These are phyloP conservation scores for Aspergillus aculeatus DNA, from an alignment of 2,329 filamentous ascomycete genomes.

Conservation along the genomic window DNA sequence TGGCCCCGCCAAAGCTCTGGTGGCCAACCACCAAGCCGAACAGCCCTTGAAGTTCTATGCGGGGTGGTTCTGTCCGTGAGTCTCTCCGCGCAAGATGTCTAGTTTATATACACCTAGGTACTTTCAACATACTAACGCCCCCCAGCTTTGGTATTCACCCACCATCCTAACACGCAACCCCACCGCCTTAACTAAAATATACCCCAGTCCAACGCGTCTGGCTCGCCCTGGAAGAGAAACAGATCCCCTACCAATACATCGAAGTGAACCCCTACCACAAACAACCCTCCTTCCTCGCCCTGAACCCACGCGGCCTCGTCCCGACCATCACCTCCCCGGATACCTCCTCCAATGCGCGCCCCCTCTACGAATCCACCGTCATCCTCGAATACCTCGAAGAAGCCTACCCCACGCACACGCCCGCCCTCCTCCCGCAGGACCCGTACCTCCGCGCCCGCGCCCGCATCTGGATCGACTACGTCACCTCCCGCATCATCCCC, in stretches of 20 bases:
- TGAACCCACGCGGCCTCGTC: constrained; percentile 74
- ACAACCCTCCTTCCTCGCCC: constrained; percentile 61
- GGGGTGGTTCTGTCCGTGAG: constrained; percentile 68
- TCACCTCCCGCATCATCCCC: constrained; percentile 65
- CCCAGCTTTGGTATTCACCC: constrained; percentile 33
- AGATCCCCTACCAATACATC: constrained; percentile 70
- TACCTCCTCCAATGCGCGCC: constrained; percentile 43
- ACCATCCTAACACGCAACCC: background rate
- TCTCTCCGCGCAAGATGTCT: constrained; percentile 12
- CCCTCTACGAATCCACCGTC: constrained; percentile 70
- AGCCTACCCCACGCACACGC: constrained; percentile 56
- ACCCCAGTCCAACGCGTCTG: constrained; percentile 63
- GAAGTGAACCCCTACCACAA: constrained; percentile 80
- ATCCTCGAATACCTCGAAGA: constrained; percentile 77
- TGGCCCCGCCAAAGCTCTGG: constrained; percentile 42
- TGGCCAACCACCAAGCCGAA: constrained; percentile 33
- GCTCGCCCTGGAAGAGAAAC: constrained; percentile 72
- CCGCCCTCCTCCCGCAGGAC: constrained; percentile 58
- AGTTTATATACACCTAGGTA: background rate
- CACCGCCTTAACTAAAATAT: constrained; percentile 6
- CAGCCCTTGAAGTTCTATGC: constrained; percentile 62
- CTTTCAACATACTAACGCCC: constrained; percentile 2
- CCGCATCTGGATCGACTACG: constrained; percentile 73
- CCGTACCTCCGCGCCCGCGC: constrained; percentile 65
- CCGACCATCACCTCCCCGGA: constrained; percentile 58